These are phyloP conservation scores for Ophiostoma sp. DNA, from an alignment of 2,329 filamentous ascomycete species.

Conservation along the genomic window DNA sequence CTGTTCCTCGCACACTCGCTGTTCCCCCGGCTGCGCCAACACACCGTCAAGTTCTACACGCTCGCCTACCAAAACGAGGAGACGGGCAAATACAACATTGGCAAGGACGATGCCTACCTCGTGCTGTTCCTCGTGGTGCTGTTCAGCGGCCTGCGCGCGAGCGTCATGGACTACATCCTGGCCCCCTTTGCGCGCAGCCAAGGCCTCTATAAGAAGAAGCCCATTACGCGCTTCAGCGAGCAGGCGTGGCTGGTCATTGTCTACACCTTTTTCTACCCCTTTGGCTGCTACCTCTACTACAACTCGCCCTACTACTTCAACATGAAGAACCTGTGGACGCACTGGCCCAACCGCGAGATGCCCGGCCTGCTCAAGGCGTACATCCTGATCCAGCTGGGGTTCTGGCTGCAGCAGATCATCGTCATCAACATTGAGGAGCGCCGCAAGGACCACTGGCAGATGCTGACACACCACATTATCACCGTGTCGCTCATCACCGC, in stretches of 20 bases:
- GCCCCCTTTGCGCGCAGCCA: constrained; percentile 66
- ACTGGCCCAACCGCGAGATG: constrained; percentile 76
- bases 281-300: constrained; percentile 81
- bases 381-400: constrained; percentile 81
- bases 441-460: constrained; percentile 91
- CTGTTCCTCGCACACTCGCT: constrained; percentile 75
- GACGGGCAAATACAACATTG: constrained; percentile 66
- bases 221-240: constrained; percentile 78
- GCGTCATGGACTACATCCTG: constrained; percentile 80
- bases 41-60: constrained; percentile 82
- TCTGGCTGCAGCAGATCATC: constrained; percentile 90
- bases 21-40: constrained; percentile 71
- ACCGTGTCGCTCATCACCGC: constrained; percentile 74
- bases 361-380: constrained; percentile 76
- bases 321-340: constrained; percentile 71
- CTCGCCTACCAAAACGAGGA: constrained; percentile 74
- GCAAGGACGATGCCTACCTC: constrained; percentile 73
- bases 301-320: constrained; percentile 74
- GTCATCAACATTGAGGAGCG: constrained; percentile 93
- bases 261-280: constrained; percentile 72
- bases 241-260: constrained; percentile 90
- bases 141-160: constrained; percentile 81
- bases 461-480: constrained; percentile 91
- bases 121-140: constrained; percentile 73
- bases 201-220: constrained; percentile 72